Evolutionary conservation across 2,329 filamentous ascomycete species (phyloP).

Genomic region (Emergomyces orientalis): DNA sequence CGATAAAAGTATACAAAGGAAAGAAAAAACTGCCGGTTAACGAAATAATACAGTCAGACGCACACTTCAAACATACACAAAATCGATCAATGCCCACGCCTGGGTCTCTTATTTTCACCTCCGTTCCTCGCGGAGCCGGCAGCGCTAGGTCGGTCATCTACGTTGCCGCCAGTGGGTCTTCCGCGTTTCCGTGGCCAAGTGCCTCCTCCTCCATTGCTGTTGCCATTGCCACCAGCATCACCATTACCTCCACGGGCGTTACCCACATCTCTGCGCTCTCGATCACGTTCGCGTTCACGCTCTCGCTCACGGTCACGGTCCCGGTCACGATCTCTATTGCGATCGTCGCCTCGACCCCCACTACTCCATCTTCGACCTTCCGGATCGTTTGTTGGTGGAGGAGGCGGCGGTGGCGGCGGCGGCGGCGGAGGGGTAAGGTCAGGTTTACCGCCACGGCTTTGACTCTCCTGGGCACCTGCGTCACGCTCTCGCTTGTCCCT

Average conservation of each 20-base stretch:
- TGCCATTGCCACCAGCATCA: background rate
- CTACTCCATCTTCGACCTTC: slow-evolving; percentile 13
- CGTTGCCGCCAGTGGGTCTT: slow-evolving; percentile 10
- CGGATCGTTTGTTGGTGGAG: background rate
- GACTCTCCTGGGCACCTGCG: background rate
- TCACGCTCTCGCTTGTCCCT: slow-evolving; percentile 13
- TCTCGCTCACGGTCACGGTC: slow-evolving; percentile 8
- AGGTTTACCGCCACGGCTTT: slow-evolving; percentile 1
- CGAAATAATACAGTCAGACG: background rate
- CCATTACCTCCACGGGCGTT: slow-evolving; percentile 9
- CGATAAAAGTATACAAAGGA: slow-evolving; percentile 18
- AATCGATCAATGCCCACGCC: slow-evolving; percentile 13
- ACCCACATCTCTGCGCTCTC: slow-evolving; percentile 10
- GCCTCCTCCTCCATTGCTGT: slow-evolving; percentile 6
- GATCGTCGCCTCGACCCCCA: slow-evolving; percentile 2
- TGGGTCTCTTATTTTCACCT: slow-evolving; percentile 21
- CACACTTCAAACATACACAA: background rate
- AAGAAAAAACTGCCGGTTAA: background rate
- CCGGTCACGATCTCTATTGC: slow-evolving; percentile 11
- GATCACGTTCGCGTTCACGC: slow-evolving; percentile 11
- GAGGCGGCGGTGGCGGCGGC: slow-evolving; percentile 8
- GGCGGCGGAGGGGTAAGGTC: slow-evolving; percentile 4
- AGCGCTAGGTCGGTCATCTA: slow-evolving; percentile 10
- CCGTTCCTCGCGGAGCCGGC: slow-evolving; percentile 10
- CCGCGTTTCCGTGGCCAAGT: slow-evolving; percentile 17